Evolutionary conservation across 148 eudicot species (phyloP).

Genomic region (Pouteria glomerata): DNA sequence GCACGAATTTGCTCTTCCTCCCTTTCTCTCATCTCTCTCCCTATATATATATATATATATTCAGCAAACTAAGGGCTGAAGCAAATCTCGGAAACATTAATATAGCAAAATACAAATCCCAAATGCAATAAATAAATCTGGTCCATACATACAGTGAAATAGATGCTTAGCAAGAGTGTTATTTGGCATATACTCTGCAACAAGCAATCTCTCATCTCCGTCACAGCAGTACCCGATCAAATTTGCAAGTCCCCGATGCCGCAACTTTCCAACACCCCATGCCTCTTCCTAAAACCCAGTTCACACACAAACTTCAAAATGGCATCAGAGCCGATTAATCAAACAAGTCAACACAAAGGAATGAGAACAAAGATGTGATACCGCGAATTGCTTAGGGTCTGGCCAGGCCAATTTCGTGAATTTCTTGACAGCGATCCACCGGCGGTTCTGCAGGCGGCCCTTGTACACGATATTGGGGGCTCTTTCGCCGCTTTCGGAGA

Average conservation of each 20-base stretch:
- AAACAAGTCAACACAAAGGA: not conserved
- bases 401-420: conserved; percentile 82
- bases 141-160: conserved; percentile 64
- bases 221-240: conserved; percentile 92
- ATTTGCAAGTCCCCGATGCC: conserved; percentile 74
- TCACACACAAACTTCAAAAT: not conserved
- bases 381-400: conserved; percentile 83
- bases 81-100: not conserved
- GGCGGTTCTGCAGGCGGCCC: conserved; percentile 53
- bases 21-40: no score
- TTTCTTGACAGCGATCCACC: conserved; percentile 82
- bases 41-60: no score
- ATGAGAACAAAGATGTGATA: conserved; percentile 9
- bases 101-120: not conserved
- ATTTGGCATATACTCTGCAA: conserved; percentile 96
- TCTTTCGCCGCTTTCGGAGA: conserved; percentile 73
- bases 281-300: conserved; percentile 65
- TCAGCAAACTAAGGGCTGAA: not conserved
- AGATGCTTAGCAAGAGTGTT: conserved; percentile 94
- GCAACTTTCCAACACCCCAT: conserved; percentile 77
- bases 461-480: conserved; percentile 74
- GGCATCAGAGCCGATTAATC: not conserved
- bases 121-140: conserved; percentile 6
- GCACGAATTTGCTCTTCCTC: no score
- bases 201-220: conserved; percentile 87